Evolutionary conservation across 495 filamentous ascomycete genomes (phyloP), one percentile per base, ranked within the genome.

Genomic region (Geoglossum glabrum): DNA sequence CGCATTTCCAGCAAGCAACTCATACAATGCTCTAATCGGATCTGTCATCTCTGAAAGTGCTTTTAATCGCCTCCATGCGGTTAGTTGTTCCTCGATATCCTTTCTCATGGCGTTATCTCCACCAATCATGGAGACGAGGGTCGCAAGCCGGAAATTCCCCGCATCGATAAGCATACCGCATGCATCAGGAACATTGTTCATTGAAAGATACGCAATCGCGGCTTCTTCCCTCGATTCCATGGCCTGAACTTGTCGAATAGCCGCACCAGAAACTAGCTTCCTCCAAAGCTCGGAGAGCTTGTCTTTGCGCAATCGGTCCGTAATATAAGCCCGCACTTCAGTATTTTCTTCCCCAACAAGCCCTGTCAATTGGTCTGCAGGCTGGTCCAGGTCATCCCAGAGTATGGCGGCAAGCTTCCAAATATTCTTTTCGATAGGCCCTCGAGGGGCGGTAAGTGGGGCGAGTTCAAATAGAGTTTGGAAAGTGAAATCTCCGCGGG

Each of bases 11-110:
- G 87, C 82, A 9, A 95, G 73, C 9, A 98, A 74, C 64, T 92
- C 88, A 64, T 95, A 98, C 51, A 98, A 70, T 4, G 89, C 84
- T 28, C 93, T 82, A 36, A 94, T 78, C 13, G 85, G 78, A 61
- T 92, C 82, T n/a, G 73, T 82, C 67, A 96, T 84, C 67, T 98
- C 92, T 11, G 88, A 84, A 28, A 90, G 74, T 3, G 86, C 77
- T 60, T 86, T 83, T 43, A 82, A 78, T 17, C 85, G 79, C 34
- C 81, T 79, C 92, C 92, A 98, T 52, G 84, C 79, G 40, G 81
- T 79, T 52, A 98, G 74, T 67, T 98, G 92, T 34, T 78, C 73
- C 23, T 72, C 70, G 65, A 95, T 83, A 61, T 89, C 80, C 57
- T 77, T 76, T 59, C 77, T 79, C 38, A 79, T 78, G 28, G 68